phyloP scores from a whole-genome alignment of 2,329 filamentous ascomycete species.

The Trichoderma cornu-damae region DNA sequence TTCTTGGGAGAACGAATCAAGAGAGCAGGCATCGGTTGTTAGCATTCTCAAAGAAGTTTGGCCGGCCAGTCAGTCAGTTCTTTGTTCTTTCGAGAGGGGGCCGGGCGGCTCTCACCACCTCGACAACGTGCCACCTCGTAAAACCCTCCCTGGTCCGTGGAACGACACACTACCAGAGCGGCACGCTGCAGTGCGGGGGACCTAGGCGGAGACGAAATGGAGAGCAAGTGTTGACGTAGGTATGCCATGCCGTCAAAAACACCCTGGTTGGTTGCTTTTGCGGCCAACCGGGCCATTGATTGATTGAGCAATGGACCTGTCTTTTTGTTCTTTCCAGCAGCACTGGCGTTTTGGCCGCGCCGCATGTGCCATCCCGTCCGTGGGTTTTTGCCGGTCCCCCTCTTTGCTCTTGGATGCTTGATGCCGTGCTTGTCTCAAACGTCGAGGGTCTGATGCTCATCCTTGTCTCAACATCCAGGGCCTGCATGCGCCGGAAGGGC shows the following conservation, averaged over 20 bases:
- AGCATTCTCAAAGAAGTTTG: background rate
- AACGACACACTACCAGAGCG: background rate
- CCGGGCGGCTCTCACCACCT: background rate
- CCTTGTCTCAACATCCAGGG: background rate
- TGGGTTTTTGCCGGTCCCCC: too few relatives aligned
- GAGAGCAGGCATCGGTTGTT: background rate
- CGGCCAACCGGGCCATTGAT: too few relatives aligned
- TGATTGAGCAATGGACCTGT: too few relatives aligned
- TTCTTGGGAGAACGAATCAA: conserved; percentile 9
- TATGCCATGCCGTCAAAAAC: background rate
- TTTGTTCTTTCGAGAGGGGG: background rate
- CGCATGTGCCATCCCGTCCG: too few relatives aligned
- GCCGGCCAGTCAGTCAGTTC: background rate
- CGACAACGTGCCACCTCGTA: background rate
- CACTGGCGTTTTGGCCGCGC: too few relatives aligned
- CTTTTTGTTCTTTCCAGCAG: too few relatives aligned
- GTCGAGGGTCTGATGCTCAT: background rate
- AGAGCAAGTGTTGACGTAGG: background rate
- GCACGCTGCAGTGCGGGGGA: background rate
- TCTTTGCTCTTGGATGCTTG: background rate
- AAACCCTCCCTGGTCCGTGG: background rate
- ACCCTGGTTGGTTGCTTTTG: too few relatives aligned
- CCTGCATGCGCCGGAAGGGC: conserved; percentile 10
- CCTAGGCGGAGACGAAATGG: background rate
- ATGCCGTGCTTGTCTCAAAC: background rate